phyloP scores from a whole-genome alignment of 768 basidiomycete species.

The Tricholomella constricta region DNA sequence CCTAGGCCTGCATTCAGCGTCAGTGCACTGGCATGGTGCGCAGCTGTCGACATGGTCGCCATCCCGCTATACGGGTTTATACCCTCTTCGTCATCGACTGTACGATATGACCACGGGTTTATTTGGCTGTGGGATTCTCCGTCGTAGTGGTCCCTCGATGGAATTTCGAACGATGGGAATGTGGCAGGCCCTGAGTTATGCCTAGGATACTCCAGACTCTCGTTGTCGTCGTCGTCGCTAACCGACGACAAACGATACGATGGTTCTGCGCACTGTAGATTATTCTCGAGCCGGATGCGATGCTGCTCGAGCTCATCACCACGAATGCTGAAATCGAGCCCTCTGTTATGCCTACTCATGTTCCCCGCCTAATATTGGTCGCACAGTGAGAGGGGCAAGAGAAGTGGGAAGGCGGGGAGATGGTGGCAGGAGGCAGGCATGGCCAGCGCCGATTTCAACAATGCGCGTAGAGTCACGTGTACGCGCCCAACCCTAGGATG shows the following conservation, averaged over 20 bases:
- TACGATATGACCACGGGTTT: conserved; percentile 57
- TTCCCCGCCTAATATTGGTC: conserved; percentile 20
- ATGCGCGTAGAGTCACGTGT: conserved; percentile 18
- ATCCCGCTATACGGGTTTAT: conserved; percentile 65
- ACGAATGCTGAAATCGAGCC: conserved; percentile 50
- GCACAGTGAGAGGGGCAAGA: conserved; percentile 21
- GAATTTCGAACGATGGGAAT: conserved; percentile 62
- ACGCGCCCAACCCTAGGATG: conserved; percentile 6
- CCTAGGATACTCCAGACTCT: conserved; percentile 70
- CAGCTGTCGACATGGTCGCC: conserved; percentile 78
- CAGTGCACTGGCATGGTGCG: conserved; percentile 87
- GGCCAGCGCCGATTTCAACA: conserved; percentile 14
- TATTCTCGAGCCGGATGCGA: conserved; percentile 78
- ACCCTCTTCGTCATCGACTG: conserved; percentile 48
- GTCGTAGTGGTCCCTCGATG: conserved; percentile 57
- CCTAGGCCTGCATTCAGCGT: conserved; percentile 85
- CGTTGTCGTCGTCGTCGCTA: conserved; percentile 43
- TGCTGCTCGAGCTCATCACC: conserved; percentile 76
- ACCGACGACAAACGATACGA: conserved; percentile 69
- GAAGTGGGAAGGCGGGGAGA: conserved; percentile 1
- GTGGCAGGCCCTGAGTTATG: conserved; percentile 62
- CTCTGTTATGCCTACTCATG: conserved; percentile 41
- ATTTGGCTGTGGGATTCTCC: conserved; percentile 50
- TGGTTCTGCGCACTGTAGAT: conserved; percentile 71
- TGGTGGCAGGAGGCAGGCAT: conserved; percentile 15